Base-by-base conservation (phyloP, 2,329 filamentous ascomycete genomes). In the Colletotrichum plurivorum region DNA sequence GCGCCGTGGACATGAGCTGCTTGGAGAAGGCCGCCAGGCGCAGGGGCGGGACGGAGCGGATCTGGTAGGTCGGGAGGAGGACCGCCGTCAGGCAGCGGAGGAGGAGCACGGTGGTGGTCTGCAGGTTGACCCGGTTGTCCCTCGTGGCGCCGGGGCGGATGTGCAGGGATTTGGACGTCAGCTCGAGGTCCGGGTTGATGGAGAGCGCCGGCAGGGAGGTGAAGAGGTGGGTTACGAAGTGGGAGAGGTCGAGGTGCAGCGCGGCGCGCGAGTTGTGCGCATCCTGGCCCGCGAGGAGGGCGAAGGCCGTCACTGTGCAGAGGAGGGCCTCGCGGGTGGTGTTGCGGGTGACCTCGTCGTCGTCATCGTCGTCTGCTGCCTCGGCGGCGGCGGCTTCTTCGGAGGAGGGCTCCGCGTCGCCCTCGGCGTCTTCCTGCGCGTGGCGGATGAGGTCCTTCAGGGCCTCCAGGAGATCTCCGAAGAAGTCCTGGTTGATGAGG, bases 401-500 rank as follows among this genome's bases (percentile, higher is more conserved):
- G 8, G 73, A 76, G 7, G 74, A 82, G 4, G 84, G 79, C 1
- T 85, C 84, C 2, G 85, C 83, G 0, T 78, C 78, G 3, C 74
- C 77, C 2, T 82, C 81, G 15, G 83, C 82, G 16, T 87, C 84
- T 0, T 86, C 84, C 75, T 92, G 88, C 60, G 93, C 92, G 73
- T 95, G 89, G 4, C 90, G 89, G 75, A 98, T 95, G 52, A 99
- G 88, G 72, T 99, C 96, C 79, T 97, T 97, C 46, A 99, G 85
- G 0, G 94, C 95, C 81, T 98, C 96, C 12, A 99, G 88, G 36
- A 99, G 87, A 77, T 99, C 96, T 31, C 95, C 96, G 75, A 99
- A 99, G 84, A 99, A 98, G 78, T 99, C 94, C 77, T 99, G 94
- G 83, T 99, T 99, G 86, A 99, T 99, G 69, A 99, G 87, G 78